Conservation (phyloP, 768 basidiomycete genomes). For the Nevesoporus exiguus region DNA sequence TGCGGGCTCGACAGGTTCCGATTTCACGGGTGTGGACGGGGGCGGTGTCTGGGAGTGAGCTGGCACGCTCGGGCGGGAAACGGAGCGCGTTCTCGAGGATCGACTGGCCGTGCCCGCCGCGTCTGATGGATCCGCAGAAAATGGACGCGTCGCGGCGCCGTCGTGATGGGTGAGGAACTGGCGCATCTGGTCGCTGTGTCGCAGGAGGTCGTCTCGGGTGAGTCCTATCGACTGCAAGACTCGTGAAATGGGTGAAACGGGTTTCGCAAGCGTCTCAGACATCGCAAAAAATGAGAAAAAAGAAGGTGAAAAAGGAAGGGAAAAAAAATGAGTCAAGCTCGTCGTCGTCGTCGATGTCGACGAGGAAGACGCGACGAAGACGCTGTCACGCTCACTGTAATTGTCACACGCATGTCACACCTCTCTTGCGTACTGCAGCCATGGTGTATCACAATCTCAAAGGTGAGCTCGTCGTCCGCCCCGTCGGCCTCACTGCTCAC, state of each 20-base stretch:
- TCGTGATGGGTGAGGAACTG: slow-evolving; percentile 64
- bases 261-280: slow-evolving; percentile 26
- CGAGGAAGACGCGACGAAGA: slow-evolving; percentile 8
- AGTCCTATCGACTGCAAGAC: slow-evolving; percentile 69
- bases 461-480: slow-evolving; percentile 41
- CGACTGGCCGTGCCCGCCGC: slow-evolving; percentile 37
- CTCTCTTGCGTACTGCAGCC: slow-evolving; percentile 11
- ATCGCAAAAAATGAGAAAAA: slow-evolving; percentile 11
- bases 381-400: slow-evolving; percentile 18
- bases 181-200: slow-evolving; percentile 77
- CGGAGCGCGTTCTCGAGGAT: slow-evolving; percentile 42
- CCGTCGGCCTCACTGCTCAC: slow-evolving; percentile 19
- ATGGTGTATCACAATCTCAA: slow-evolving; percentile 90
- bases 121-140: slow-evolving; percentile 33
- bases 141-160: slow-evolving; percentile 43
- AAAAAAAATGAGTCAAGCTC: slow-evolving; percentile 2
- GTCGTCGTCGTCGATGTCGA: slow-evolving; percentile 23
- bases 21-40: slow-evolving; percentile 60
- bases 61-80: slow-evolving; percentile 51
- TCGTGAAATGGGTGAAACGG: slow-evolving; percentile 66
- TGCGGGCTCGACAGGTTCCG: slow-evolving; percentile 51
- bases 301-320: background rate
- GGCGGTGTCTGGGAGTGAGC: slow-evolving; percentile 35
- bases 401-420: slow-evolving; percentile 24
- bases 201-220: slow-evolving; percentile 69